phyloP scores from a whole-genome alignment of 2,329 filamentous ascomycete species.

The Botryotinia calthae region DNA sequence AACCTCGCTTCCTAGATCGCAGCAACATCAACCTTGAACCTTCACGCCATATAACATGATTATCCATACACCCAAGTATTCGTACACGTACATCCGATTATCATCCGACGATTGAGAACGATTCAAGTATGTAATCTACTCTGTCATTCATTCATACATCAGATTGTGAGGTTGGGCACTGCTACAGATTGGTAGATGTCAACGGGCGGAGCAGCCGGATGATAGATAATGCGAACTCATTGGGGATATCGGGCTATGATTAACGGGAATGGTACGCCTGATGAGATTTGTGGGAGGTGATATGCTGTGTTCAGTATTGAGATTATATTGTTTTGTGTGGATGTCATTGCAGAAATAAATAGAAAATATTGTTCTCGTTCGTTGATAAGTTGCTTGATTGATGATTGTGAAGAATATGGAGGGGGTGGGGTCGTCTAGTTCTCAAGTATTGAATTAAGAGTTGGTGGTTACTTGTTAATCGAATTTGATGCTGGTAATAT shows the following conservation, averaged over 20 bases:
- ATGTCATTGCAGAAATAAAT: too few relatives aligned
- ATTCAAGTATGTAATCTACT: background rate
- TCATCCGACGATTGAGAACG: background rate
- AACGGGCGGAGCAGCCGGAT: background rate
- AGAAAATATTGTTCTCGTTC: too few relatives aligned
- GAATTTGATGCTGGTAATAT: background rate
- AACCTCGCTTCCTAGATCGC: background rate
- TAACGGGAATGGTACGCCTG: background rate
- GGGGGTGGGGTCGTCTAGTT: background rate
- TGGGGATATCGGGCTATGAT: background rate
- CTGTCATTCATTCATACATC: background rate
- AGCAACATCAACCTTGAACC: background rate
- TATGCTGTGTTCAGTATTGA: background rate
- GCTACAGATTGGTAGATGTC: background rate
- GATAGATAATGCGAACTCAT: background rate
- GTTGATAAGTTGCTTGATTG: background rate
- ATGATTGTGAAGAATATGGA: background rate
- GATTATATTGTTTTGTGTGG: background rate
- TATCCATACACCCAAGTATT: background rate
- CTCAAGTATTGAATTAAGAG: background rate
- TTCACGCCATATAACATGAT: background rate
- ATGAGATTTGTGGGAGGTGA: background rate
- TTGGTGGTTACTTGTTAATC: background rate
- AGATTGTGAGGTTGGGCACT: background rate
- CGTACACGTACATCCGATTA: background rate